Base-by-base conservation (phyloP, 768 basidiomycete genomes). In the Auriscalpium microsporum region DNA sequence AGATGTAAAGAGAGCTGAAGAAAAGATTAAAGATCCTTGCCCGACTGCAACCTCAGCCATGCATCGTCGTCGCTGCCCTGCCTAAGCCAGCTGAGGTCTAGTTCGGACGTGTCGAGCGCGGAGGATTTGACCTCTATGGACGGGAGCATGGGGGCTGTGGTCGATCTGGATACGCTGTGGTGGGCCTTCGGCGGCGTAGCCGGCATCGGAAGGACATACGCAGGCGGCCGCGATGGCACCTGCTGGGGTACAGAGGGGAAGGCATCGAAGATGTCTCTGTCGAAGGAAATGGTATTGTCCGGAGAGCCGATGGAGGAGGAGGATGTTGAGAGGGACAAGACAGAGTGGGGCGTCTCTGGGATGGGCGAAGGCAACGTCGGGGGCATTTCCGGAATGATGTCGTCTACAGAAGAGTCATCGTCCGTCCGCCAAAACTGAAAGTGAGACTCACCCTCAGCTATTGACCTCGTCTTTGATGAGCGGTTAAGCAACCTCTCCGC, bases 221-320 rank as follows among this genome's bases (percentile, higher is more conserved):
- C 50, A 28, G 34, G 28, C 1, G 59, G 45, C 40, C 58, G 52
- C 46, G 50, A 53, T 8, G 62, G 34, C 66, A 74, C 67, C 16
- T 72, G 73, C 48, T 76, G 72, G 1, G 87, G 86, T 6, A 88
- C 86, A 36, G 78, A 78, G 21, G 87, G 87, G 68, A 89, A 88
- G 8, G 84, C 78, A 56, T 87, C 86, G 59, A 83, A 86, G 21
- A 86, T 68, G 10, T 78, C 78, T 57, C 73, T 71, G 63, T 84
- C 83, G 45, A 87, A 77, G 13, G 46, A 48, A 6, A 48, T 54
- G 50, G 70, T 80, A 73, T 80, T 59, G 72, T 70, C 57, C 65
- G 70, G 40, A 42, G 40, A 42, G 4, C 14, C 17, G 40, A 17
- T 17, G 40, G 13, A 45, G 55, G 63, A 73, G 2, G 75, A 72